A percentile compares a stretch with the other conserved stretches of the same genome.
These are phyloP conservation scores for Cladophialophora bantiana DNA, from an alignment of 2,329 filamentous ascomycete species.

Conservation along the genomic window DNA sequence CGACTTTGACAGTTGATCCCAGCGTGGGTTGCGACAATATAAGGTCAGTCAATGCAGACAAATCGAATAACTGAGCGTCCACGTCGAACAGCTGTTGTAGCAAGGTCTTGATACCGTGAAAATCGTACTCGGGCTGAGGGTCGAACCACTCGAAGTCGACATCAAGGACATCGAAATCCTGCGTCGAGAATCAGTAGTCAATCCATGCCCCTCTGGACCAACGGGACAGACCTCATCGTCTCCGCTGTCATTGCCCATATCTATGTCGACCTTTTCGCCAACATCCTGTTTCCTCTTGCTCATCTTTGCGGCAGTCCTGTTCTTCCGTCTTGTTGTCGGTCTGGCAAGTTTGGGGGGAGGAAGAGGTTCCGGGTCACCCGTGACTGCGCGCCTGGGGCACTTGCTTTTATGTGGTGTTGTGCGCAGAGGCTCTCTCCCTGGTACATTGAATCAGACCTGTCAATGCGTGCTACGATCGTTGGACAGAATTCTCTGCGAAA, in stretches of 20 bases:
- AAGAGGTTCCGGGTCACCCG: neutral
- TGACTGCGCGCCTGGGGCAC: too few species aligned
- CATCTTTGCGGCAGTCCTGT: conserved; percentile 28
- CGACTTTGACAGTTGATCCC: conserved; percentile 96
- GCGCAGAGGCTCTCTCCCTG: too few species aligned
- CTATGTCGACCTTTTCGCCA: conserved; percentile 30
- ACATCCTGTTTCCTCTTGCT: conserved; percentile 39
- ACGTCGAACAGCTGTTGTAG: conserved; percentile 91
- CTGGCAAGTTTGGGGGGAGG: neutral
- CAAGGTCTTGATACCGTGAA: conserved; percentile 90
- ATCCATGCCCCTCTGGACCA: conserved; percentile 8
- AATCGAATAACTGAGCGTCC: conserved; percentile 83
- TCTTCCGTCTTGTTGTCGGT: neutral
- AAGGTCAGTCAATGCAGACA: conserved; percentile 84
- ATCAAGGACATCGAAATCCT: conserved; percentile 91
- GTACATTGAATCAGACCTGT: too few species aligned
- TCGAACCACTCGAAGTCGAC: conserved; percentile 99
- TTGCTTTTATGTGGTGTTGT: too few species aligned
- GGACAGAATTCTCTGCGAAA: neutral
- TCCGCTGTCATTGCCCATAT: conserved; percentile 38
- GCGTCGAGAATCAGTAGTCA: conserved; percentile 8
- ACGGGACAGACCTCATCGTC: conserved; percentile 49
- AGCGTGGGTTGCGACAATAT: conserved; percentile 86
- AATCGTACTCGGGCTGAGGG: conserved; percentile 86
- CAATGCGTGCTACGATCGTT: neutral